Conservation (phyloP, 2,329 filamentous ascomycete species). For the Didymella lethalis region DNA sequence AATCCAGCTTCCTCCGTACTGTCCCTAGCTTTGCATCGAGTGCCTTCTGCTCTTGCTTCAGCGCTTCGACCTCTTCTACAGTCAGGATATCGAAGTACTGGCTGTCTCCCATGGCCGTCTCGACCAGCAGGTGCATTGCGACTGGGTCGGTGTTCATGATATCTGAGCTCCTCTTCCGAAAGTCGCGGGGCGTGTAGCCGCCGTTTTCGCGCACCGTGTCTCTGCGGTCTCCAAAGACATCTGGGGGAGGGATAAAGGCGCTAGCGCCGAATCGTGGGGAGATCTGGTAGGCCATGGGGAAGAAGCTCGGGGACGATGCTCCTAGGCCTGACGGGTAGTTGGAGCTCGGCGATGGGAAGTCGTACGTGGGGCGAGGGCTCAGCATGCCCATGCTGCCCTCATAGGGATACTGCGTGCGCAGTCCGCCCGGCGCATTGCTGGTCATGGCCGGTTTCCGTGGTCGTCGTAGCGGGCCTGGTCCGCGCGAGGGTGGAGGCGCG, state of each 20-base stretch:
- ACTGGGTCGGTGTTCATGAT: constrained; percentile 64
- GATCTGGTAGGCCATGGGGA: constrained; percentile 49
- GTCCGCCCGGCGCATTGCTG: constrained; percentile 28
- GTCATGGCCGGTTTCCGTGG: constrained; percentile 35
- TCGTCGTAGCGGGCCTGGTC: constrained; percentile 10
- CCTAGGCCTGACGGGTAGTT: constrained; percentile 49
- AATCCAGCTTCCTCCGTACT: constrained; percentile 79
- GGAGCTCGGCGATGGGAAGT: constrained; percentile 50
- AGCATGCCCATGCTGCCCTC: constrained; percentile 40
- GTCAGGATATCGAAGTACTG: constrained; percentile 84
- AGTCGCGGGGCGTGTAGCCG: constrained; percentile 40
- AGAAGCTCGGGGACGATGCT: constrained; percentile 46
- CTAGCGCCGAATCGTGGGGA: constrained; percentile 48
- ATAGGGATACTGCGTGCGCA: constrained; percentile 49
- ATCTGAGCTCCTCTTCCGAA: constrained; percentile 42
- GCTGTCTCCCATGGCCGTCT: constrained; percentile 91
- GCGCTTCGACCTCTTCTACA: constrained; percentile 86
- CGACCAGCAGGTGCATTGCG: constrained; percentile 88
- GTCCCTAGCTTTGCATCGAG: constrained; percentile 81
- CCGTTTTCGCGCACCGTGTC: constrained; percentile 39
- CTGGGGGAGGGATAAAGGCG: constrained; percentile 49
- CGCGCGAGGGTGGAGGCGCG: constrained; percentile 11
- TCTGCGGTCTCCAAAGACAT: constrained; percentile 48
- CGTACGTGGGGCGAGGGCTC: constrained; percentile 45
- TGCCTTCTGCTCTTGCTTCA: constrained; percentile 85